These are phyloP conservation scores for Aegle marmelos DNA, from an alignment of 345 rosid species.

Conservation along the genomic window DNA sequence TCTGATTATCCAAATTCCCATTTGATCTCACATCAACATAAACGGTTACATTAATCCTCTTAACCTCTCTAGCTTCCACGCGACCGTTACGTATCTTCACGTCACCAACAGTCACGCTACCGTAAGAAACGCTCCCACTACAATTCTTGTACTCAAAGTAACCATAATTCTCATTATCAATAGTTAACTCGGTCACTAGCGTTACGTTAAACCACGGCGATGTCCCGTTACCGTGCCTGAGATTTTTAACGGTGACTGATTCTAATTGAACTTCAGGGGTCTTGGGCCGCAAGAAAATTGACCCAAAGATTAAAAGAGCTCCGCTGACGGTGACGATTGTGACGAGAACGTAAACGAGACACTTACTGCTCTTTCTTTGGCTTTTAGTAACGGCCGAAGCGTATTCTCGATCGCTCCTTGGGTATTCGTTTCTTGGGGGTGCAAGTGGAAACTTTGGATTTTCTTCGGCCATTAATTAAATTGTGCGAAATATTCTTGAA, in stretches of 20 bases:
- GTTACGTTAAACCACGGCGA: slow-evolving; percentile 37
- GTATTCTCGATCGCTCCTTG: slow-evolving; percentile 39
- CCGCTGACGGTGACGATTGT: slow-evolving; percentile 31
- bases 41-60: slow-evolving; percentile 28
- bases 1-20: slow-evolving; percentile 12
- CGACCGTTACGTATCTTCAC: slow-evolving; percentile 22
- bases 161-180: slow-evolving; percentile 51
- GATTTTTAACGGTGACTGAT: slow-evolving; percentile 19
- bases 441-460: slow-evolving; percentile 28
- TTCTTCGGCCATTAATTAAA: slow-evolving; percentile 22
- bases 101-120: slow-evolving; percentile 33
- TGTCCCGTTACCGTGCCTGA: slow-evolving; percentile 20
- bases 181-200: slow-evolving; percentile 29
- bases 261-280: slow-evolving; percentile 31
- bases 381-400: neutral
- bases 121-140: slow-evolving; percentile 26
- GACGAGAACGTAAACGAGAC: slow-evolving; percentile 37
- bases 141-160: slow-evolving; percentile 31
- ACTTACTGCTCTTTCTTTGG: slow-evolving; percentile 33
- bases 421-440: slow-evolving; percentile 19
- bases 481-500: neutral
- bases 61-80: slow-evolving; percentile 35
- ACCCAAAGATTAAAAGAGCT: slow-evolving; percentile 26
- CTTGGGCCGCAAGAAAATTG: slow-evolving; percentile 27
- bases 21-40: slow-evolving; percentile 27